Evolutionary conservation across 202 grass and related monocot genomes (phyloP), one percentile per base, ranked within the genome.

Genomic region (Cymbopogon flexuosus): DNA sequence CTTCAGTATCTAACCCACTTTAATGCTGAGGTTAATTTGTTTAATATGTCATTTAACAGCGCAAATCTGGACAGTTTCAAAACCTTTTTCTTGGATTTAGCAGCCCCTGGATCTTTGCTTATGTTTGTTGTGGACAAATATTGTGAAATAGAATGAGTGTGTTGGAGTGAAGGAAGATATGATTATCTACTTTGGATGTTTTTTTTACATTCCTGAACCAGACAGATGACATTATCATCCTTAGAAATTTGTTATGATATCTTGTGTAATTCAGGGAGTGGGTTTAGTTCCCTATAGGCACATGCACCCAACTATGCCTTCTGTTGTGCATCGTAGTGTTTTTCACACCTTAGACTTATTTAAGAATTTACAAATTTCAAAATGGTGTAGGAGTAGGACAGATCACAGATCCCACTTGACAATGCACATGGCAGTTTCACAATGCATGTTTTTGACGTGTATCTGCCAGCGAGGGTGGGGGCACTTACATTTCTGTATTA

Each of bases 241-340:
- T 65, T 59, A 66, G 15, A 40, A 60, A 70, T 75, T 65, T 67
- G 68, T 65, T 36, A 37, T 45, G 54, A 45, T 72, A 63, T 70
- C 9, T 62, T 70, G 22, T 14, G n/a, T 60, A 68, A 64, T 33
- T 71, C 51, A 41, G 14, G 68, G 24, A 71, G 14, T 29, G 11
- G 16, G 40, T 27, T 69, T 37, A 43, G 34, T 71, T n/a, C 64
- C 34, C 16, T 19, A 18, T 31, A 33, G 29, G 29, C 30, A 64
- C 61, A 16, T 64, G 12, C 61, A 64, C 30, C 61, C 5, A 65
- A 66, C 34, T 19, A 67, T 34, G 11, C 33, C 34, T 5, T 19
- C 63, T 36, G n/a, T 40, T 67, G 18, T 67, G 64, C 64, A 22
- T 23, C 19, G 2, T 67, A 35, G 13, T 35, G 62, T 65, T 65